Evolutionary conservation across 805 yeast genomes (phyloP), one percentile per base, ranked within the genome.

Genomic region (Yamadazyma olivae): DNA sequence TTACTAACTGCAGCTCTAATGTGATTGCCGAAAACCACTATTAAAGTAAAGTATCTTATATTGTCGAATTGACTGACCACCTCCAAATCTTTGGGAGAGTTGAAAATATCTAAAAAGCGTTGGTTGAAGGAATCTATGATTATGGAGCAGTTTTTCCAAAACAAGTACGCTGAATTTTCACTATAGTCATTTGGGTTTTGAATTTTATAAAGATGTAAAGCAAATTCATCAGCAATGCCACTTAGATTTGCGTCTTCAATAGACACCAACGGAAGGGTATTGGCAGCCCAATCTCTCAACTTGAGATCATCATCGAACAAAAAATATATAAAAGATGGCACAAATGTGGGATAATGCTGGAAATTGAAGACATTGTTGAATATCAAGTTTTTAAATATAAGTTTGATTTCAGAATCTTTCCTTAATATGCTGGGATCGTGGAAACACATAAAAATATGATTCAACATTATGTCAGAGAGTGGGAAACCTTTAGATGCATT

Each of bases 161-260:
- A 81, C 0, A 38, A 33, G 16, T 57, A 50, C 24, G 79, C 71
- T 1, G 53, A 47, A 0, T 45, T 53, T 13, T 65, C 72, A 13
- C 61, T 63, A 55, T 72, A 81, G 39, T 56, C 64, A 1, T 59
- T 53, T 0, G 79, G 77, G 44, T 75, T 64, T 50, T 81, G 87
- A 31, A 81, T 66, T 27, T 64, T 57, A 36, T 71, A 65, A 15
- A 75, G 59, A 49, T 81, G 26, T 8, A 7, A 16, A 3, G 36
- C 9, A 24, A 36, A 36, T 22, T 36, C 40, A 13, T 27, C 21
- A 10, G 19, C 24, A 16, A 6, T 13, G 16, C 8, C 6, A n/a
- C n/a, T n/a, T n/a, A n/a, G n/a, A 9, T 18, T 3, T 3, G 18
- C 14, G 14, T 29, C 15, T 3, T 3, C 17, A 27, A 5, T 19